These are phyloP conservation scores for Citrus mangshanensis DNA, from an alignment of 345 rosid genomes.

Conservation along the genomic window DNA sequence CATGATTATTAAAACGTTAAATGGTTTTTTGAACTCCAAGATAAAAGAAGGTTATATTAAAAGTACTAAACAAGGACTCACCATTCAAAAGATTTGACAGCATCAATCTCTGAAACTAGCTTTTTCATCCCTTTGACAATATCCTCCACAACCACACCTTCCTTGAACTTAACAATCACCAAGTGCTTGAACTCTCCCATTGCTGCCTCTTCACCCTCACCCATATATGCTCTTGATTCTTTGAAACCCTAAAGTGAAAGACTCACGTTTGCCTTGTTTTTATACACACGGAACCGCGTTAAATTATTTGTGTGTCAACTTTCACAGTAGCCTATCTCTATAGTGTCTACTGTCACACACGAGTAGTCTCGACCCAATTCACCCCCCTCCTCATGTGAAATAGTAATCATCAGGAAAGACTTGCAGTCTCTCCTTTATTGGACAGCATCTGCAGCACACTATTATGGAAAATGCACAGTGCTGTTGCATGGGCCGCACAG, in stretches of 20 bases:
- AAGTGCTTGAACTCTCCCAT: constrained; percentile 81
- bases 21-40: neutral
- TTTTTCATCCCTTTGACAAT: constrained; percentile 83
- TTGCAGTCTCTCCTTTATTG: constrained; percentile 16
- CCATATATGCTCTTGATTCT: neutral
- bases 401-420: neutral
- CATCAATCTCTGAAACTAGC: constrained; percentile 62
- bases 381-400: constrained; percentile 10
- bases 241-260: neutral
- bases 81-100: constrained; percentile 92
- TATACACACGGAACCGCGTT: constrained; percentile 7
- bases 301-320: constrained; percentile 35
- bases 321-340: constrained; percentile 35
- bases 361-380: constrained; percentile 16
- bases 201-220: constrained; percentile 6
- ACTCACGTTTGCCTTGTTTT: constrained; percentile 1
- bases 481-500: constrained; percentile 16
- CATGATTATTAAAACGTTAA: neutral
- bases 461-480: constrained; percentile 24
- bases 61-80: constrained; percentile 10
- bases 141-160: constrained; percentile 55
- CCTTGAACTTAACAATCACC: constrained; percentile 86
- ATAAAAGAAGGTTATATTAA: neutral
- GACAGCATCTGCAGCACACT: constrained; percentile 33
- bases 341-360: neutral